Base-by-base conservation (phyloP, 768 basidiomycete species). In the Boletellus ananiceps region DNA sequence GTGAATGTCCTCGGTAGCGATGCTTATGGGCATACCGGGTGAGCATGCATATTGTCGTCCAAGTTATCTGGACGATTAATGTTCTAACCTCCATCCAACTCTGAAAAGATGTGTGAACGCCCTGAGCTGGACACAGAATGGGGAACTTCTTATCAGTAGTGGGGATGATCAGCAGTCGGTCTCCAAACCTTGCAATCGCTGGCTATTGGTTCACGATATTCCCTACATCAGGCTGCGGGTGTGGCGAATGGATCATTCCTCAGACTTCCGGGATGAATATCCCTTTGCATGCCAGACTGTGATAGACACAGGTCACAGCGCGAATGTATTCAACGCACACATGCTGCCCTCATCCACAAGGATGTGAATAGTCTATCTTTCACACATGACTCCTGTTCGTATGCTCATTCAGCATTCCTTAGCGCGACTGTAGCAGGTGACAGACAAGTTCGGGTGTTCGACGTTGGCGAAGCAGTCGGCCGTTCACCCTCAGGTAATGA, bases 291-390 rank as follows among this genome's bases (percentile, higher is more conserved):
- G 79, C 60, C 73, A 79, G 48, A 74, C 81, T 8, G 77, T 85
- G n/a, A 82, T 93, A 43, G 65, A 74, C 13, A 93, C 92, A 0
- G 89, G 88, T 3, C 92, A 95, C 64, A 76, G 70, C 40, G 81
- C 77, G 12, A 95, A 95, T 59, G 89, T 95, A 40, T 95, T 95
- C 72, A 88, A 84, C 56, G 82, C 79, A 0, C 81, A 88, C 40
- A 84, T 89, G 76, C 72, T 95, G 2, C 89, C 90, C 0, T 71
- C 79, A 55, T 88, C 88, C 11, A 78, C 83, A n/a, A 79, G 82
- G 45, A 86, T 94, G 81, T 90, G 66, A 72, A 80, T 62, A 52
- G 52, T 40, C 29, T 56, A 58, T 47, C 52, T 60, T 49, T 50
- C n/a, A 21, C 44, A 46, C 50, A 27, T 41, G 40, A 49, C 47